Evolutionary conservation across 1,139 yeast species (phyloP).

Genomic region (Pichia sp.): DNA sequence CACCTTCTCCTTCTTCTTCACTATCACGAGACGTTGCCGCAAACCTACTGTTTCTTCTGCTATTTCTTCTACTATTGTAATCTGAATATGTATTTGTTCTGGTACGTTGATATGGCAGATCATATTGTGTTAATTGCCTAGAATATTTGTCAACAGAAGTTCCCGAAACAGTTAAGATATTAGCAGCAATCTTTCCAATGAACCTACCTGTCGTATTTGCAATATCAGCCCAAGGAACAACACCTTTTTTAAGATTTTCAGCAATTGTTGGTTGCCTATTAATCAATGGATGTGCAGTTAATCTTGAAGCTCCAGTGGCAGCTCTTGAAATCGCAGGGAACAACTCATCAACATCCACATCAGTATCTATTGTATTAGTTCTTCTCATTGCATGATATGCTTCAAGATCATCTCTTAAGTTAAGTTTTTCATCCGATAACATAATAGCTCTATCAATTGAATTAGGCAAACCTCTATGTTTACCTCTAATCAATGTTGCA

Average conservation of each 20-base stretch:
- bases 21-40: neutral
- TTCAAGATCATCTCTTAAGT: constrained; percentile 60
- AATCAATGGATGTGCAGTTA: neutral
- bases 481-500: constrained; percentile 88
- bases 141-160: constrained; percentile 10
- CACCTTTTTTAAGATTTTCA: constrained; percentile 10
- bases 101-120: constrained; percentile 1
- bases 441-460: constrained; percentile 90
- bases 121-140: constrained; percentile 26
- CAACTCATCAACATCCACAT: neutral
- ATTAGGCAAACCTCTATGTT: constrained; percentile 96
- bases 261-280: constrained; percentile 12
- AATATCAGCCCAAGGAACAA: constrained; percentile 10
- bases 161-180: constrained; percentile 14
- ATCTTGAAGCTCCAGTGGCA: constrained; percentile 6
- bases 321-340: constrained; percentile 11
- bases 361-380: constrained; percentile 18
- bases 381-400: constrained; percentile 44
- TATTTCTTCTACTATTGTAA: neutral
- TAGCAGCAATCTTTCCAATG: constrained; percentile 10
- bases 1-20: neutral
- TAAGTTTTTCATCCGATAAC: constrained; percentile 68
- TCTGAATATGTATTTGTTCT: constrained; percentile 3
- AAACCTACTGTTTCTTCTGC: neutral
- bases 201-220: constrained; percentile 4